Evolutionary conservation across 345 rosid genomes (phyloP).

Genomic region (Syzygium grande): DNA sequence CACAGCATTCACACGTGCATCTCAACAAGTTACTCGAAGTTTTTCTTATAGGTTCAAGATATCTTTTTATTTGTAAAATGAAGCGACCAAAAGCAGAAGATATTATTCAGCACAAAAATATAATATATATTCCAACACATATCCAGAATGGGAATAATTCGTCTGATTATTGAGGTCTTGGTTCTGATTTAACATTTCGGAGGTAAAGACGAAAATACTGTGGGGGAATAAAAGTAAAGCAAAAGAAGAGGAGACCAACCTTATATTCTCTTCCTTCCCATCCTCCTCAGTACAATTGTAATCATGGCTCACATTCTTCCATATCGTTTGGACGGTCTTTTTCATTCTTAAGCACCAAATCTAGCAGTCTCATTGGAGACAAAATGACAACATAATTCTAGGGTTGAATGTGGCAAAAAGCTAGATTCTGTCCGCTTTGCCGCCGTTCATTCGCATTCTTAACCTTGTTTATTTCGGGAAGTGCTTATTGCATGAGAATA

Average conservation of each 20-base stretch:
- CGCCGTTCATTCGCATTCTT: not conserved
- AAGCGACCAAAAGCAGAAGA: not conserved
- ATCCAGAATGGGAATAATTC: not conserved
- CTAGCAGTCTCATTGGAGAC: not conserved
- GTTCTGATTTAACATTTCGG: conserved; percentile 3
- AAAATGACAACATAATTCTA: not conserved
- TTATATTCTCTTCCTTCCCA: not conserved
- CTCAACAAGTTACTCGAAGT: not conserved
- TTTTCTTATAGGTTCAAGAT: not conserved
- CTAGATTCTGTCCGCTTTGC: conserved; percentile 12
- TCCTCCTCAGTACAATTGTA: not conserved
- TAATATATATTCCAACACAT: not conserved
- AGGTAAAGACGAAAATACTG: not conserved
- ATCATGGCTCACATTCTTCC: not conserved
- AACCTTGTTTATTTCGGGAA: conserved; percentile 13
- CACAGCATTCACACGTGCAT: fast-evolving
- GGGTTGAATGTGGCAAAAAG: conserved; percentile 1
- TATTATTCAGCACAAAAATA: not conserved
- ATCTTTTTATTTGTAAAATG: not conserved
- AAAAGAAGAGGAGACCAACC: not conserved
- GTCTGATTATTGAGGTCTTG: not conserved
- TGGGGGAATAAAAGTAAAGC: not conserved
- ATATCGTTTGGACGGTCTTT: not conserved
- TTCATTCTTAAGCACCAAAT: not conserved
- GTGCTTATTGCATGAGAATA: conserved; percentile 10